Evolutionary conservation across 2,329 filamentous ascomycete species (phyloP), one percentile per base, ranked within the genome.

Genomic region (Cladosporium austrohemisphaericum): DNA sequence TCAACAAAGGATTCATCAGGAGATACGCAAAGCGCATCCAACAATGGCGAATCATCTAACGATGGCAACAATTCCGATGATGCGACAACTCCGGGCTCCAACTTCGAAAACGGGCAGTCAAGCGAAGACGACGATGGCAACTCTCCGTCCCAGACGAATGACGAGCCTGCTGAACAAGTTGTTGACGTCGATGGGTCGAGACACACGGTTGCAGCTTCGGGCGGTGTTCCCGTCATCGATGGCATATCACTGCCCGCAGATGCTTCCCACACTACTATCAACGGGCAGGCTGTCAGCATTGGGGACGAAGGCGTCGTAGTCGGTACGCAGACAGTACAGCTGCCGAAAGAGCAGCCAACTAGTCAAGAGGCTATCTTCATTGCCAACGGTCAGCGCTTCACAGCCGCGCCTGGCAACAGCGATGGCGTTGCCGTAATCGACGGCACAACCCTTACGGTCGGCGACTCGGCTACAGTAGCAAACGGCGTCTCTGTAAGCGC

Each of bases 131-230:
- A n/a, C n/a, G n/a, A n/a, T n/a, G n/a, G n/a, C n/a, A n/a, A n/a
- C n/a, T n/a, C 25, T 31, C 38, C 5, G 6, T 4, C 14, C 1
- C 14, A 11, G 11, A 25, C 14, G 14, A 35, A 4, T 5, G 18
- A 45, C 6, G 8, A 20, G 13, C 9, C 23, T 14, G 13, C 41
- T 4, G 10, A 14, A 10, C 41, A 45, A 28, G 31, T 45, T 7
- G 16, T 45, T 8, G 14, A 19, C 8, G 10, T 45, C 9, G 22
- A 20, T 6, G 41, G 41, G 8, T 13, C 20, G 18, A 36, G 18
- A 18, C 41, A 54, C 41, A 43, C 33, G 51, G 40, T 52, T 55
- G 40, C 75, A 74, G 61, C 70, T 77, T 56, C 67, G 85, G 70
- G 87, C 88, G 41, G 31, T 4, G n/a, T 11, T 7, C 25, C 45